Evolutionary conservation across 2,329 filamentous ascomycete genomes (phyloP).

Genomic region (Cladosporium sp.): DNA sequence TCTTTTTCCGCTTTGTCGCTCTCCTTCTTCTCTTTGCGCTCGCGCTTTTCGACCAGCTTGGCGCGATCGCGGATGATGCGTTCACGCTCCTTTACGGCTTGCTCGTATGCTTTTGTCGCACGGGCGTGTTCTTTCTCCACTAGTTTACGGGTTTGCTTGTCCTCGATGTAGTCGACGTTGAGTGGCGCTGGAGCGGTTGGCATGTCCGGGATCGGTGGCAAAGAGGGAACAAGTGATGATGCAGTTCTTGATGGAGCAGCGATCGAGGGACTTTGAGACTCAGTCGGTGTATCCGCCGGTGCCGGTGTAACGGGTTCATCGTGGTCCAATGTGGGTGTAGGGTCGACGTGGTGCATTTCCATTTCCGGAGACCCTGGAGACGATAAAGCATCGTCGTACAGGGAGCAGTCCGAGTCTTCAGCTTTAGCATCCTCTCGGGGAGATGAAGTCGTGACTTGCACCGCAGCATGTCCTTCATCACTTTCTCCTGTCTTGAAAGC

Average conservation of each 20-base stretch:
- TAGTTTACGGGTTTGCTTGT: constrained; percentile 63
- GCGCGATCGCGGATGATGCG: constrained; percentile 60
- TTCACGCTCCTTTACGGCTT: constrained; percentile 62
- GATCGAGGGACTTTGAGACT: not conserved
- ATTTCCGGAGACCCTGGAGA: constrained; percentile 2
- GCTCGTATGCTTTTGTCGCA: constrained; percentile 60
- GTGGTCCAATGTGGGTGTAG: not conserved
- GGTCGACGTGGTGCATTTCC: constrained; percentile 10
- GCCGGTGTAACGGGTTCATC: not conserved
- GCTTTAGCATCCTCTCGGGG: constrained; percentile 1
- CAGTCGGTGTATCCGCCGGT: not conserved
- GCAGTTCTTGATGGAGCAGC: not conserved
- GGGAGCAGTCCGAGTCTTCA: constrained; percentile 26
- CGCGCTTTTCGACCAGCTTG: constrained; percentile 51
- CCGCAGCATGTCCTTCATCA: constrained; percentile 33
- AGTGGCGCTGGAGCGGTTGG: constrained; percentile 51
- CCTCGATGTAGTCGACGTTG: constrained; percentile 55
- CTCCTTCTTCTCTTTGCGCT: constrained; percentile 32
- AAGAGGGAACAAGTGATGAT: constrained; percentile 1
- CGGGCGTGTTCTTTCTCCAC: constrained; percentile 65
- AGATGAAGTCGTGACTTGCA: constrained; percentile 20
- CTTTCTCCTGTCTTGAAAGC: constrained; percentile 44
- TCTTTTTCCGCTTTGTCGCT: constrained; percentile 26
- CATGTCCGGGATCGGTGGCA: constrained; percentile 48
- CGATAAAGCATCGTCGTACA: not conserved